Base-by-base conservation (phyloP, 2,329 filamentous ascomycete species). In the Penicillium sp. region DNA sequence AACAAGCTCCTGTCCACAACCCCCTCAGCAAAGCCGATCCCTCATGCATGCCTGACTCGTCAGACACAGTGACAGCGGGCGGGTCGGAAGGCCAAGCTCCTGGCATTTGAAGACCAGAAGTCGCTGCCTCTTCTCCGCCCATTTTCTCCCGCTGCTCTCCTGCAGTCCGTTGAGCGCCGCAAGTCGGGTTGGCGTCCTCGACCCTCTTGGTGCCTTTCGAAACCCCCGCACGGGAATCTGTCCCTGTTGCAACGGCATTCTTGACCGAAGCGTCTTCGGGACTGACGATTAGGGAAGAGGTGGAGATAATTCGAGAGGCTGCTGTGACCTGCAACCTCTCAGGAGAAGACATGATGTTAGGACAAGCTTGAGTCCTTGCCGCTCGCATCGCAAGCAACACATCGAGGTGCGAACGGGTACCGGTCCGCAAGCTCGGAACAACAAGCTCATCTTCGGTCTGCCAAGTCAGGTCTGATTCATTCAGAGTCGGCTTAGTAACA, bases 161-260 rank as follows among this genome's bases (percentile, higher is more conserved):
- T 29, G 53, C 45, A 35, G 12, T 9, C 44, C 36, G 19, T 27
- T 35, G 44, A 42, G 35, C 44, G 31, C 42, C 31, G 51, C 33
- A 6, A 29, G 33, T 10, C 9, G 19, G 25, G 43, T 4, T 21
- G 43, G 51, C 42, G 3, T 23, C 33, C 51, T 53, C 23, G 6
- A 39, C 36, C 44, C 21, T 55, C 45, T 45, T 25, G 21, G 50
- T 17, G 27, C 50, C 50, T 21, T 53, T n/a, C 38, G 49, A 52
- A 53, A 53, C 50, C 53, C 44, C 53, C 45, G 53, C 53, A 55
- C 53, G 35, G 53, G 53, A 54, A 48, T 54, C 36, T 49, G 35
- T 27, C 42, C 25, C 52, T 51, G 49, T 43, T 51, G 49, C 45
- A 48, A 48, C 45, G 31, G 45, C 45, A 25, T 48, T 36, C 9